Base-by-base conservation (phyloP, 305 asterid species). In the Nicotiana rustica region DNA sequence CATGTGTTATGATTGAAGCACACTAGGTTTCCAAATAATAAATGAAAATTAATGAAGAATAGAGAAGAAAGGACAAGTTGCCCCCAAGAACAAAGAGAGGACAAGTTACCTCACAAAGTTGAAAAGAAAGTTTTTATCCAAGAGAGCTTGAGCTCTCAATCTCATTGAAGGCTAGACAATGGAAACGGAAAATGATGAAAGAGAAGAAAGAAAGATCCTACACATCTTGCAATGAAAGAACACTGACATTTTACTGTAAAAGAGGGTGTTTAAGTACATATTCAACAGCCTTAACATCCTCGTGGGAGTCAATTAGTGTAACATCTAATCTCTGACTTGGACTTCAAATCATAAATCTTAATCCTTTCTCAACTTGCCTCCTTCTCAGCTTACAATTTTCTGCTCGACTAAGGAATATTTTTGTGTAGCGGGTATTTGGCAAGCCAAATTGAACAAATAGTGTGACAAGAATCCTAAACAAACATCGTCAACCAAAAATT, bases 31-130 rank as follows among this genome's bases (percentile, higher is more conserved):
- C 19, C 18, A 66, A 66, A 66, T 66, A 12, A 15, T n/a, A 66
- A 66, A 66, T 9, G 71, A 38, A 66, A 66, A 13, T 31, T 44
- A 44, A 44, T 44, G 12, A 44, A 31, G 41, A 65, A 25, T 14
- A 14, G 19, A 66, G 35, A 66, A 66, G 3, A 66, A 18, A 66
- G 19, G 44, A 31, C 3, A 31, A 31, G 15, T 31, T 35, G 2
- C 19, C 71, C 71, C 71, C 44, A 66, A 66, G 71, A 66, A 66
- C 71, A 66, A 66, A 66, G 71, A 31, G 71, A 66, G 71, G 41
- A 14, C 44, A 66, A 33, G 71, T 33, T 66, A 66, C 44, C 15
- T 66, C 71, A n/a, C 15, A 66, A 66, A 31, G 71, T n/a, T 6
- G 19, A 66, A 25, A 36, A 66, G 1, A 66, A 66, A 14, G 71